Evolutionary conservation across 495 filamentous ascomycete species (phyloP).

Genomic region (Alectoria sarmentosa): DNA sequence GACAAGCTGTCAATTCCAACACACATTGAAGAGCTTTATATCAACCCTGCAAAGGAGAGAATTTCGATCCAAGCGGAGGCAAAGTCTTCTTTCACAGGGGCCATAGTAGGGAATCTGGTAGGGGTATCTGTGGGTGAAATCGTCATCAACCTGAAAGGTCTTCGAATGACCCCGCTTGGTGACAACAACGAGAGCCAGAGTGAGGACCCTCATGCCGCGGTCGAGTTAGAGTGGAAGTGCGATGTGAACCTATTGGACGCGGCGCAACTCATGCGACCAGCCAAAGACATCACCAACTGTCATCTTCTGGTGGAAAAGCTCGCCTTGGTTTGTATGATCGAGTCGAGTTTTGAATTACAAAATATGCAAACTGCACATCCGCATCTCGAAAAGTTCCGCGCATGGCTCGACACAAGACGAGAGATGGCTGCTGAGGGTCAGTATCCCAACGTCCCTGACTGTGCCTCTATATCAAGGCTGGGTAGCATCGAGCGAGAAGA

Average conservation of each 20-base stretch:
- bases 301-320: slow-evolving; percentile 8
- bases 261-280: slow-evolving; percentile 24
- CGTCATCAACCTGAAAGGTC: slow-evolving; percentile 5
- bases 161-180: slow-evolving; percentile 11
- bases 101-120: neutral
- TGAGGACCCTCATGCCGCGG: slow-evolving; percentile 23
- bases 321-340: slow-evolving; percentile 9
- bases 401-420: slow-evolving; percentile 1
- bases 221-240: slow-evolving; percentile 27
- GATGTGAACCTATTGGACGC: slow-evolving; percentile 29
- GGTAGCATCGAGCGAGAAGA: neutral
- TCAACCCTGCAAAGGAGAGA: neutral
- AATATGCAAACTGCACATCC: neutral
- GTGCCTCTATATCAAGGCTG: slow-evolving; percentile 5
- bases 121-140: slow-evolving; percentile 1
- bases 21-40: slow-evolving; percentile 13
- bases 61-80: neutral
- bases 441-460: slow-evolving; percentile 10
- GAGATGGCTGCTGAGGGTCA: neutral
- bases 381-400: slow-evolving; percentile 8
- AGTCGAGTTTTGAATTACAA: neutral
- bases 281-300: slow-evolving; percentile 12
- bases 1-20: slow-evolving; percentile 10
- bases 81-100: neutral
- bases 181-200: slow-evolving; percentile 14